Percentiles rank a stretch among this genome's conserved stretches.
phyloP scores from a whole-genome alignment of 306 rosid species.

The Vicia villosa region DNA sequence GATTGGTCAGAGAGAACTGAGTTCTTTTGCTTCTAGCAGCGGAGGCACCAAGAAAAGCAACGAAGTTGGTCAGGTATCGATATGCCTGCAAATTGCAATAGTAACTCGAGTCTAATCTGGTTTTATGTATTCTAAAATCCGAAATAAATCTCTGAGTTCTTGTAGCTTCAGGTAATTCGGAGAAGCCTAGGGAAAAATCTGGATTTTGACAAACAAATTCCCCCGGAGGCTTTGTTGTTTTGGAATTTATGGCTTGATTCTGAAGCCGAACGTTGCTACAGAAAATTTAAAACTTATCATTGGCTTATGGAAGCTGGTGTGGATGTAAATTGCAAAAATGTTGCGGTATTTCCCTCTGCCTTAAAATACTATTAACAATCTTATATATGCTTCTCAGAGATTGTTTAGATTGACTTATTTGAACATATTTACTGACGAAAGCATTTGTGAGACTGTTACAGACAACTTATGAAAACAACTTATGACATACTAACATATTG shows the following conservation, averaged over 20 bases:
- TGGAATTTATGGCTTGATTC: conserved; percentile 66
- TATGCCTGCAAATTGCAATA: conserved; percentile 3
- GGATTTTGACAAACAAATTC: conserved; percentile 46
- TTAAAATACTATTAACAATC: background rate
- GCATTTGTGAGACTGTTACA: background rate
- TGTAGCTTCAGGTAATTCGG: conserved; percentile 48
- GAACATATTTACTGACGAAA: background rate
- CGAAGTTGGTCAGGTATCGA: conserved; percentile 49
- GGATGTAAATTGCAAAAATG: conserved; percentile 40
- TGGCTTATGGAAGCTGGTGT: conserved; percentile 52
- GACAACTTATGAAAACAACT: background rate
- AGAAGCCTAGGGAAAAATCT: conserved; percentile 42
- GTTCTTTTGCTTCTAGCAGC: conserved; percentile 42
- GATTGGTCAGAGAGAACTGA: conserved; percentile 36
- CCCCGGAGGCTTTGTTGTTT: conserved; percentile 49
- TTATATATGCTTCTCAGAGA: background rate
- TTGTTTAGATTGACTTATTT: background rate
- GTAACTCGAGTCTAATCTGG: conserved; percentile 6
- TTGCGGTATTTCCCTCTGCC: conserved; percentile 42
- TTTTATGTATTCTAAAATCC: background rate
- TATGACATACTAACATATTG: background rate
- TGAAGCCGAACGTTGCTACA: conserved; percentile 58
- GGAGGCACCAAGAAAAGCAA: conserved; percentile 45
- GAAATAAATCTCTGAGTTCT: conserved; percentile 24
- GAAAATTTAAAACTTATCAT: conserved; percentile 48